phyloP scores from a whole-genome alignment of 139 green algal species.

The Pleodorina starrii region DNA sequence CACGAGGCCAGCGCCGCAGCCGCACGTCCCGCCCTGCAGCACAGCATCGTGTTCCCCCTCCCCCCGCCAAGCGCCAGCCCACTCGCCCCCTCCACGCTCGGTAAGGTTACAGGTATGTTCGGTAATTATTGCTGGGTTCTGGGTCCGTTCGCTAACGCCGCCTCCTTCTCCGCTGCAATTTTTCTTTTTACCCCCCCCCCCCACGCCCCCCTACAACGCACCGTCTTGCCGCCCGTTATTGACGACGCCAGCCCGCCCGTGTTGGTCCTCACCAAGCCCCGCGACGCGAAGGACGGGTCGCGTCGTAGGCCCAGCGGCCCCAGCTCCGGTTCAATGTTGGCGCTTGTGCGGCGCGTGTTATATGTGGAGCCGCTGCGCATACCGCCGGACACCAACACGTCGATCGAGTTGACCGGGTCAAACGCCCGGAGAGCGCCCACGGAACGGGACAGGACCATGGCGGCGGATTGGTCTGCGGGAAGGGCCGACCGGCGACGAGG shows the following conservation, averaged over 20 bases:
- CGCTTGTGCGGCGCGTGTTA: background rate
- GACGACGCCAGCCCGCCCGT: background rate
- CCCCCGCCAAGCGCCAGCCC: too few relatives aligned
- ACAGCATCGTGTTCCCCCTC: too few relatives aligned
- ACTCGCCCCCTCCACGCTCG: too few relatives aligned
- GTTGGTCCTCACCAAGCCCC: background rate
- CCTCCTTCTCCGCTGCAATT: too few relatives aligned
- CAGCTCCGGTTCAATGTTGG: conserved; percentile 1
- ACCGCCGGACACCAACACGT: conserved; percentile 41
- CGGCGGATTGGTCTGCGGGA: conserved; percentile 37
- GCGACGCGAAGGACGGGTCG: conserved; percentile 16
- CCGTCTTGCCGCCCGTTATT: conserved; percentile 4
- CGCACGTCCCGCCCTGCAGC: too few relatives aligned
- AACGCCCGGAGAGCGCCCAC: conserved; percentile 34
- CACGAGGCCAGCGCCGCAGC: too few relatives aligned
- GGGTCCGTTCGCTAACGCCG: too few relatives aligned
- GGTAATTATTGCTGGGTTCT: too few relatives aligned
- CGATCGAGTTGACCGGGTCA: conserved; percentile 35
- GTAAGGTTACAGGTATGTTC: too few relatives aligned
- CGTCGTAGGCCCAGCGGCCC: background rate
- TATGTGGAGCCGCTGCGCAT: conserved; percentile 16
- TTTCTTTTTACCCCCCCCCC: too few relatives aligned
- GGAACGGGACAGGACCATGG: conserved; percentile 37
- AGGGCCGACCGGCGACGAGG: too few relatives aligned
- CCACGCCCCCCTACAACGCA: too few relatives aligned